Evolutionary conservation across 2,329 filamentous ascomycete genomes (phyloP), one percentile per base, ranked within the genome.

Genomic region (Domatiomyces globalis): DNA sequence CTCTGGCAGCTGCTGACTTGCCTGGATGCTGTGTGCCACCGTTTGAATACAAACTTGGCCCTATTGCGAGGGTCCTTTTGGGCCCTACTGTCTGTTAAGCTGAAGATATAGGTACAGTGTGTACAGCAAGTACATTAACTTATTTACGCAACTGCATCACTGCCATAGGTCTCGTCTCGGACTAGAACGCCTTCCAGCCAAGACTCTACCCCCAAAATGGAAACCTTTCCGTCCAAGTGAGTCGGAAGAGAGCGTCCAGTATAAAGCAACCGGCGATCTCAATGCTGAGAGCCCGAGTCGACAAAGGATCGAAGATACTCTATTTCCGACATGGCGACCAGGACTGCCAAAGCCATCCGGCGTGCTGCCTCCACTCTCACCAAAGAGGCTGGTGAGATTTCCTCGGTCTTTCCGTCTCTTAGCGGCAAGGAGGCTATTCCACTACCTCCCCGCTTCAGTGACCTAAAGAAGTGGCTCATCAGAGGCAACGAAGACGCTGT

Each of bases 391-490:
- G 69, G 70, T 27, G 71, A 73, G 56, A 73, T 73, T 50, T 72
- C 69, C 3, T 71, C 69, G 9, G 69, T 73, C n/a, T 73, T 73
- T 51, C 69, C 69, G 1, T 71, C 69, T 53, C 62, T 73, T 49
- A 69, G 69, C 1, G 70, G 69, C 51, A 69, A 69, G 50, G 62
- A 68, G 47, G 63, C 67, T 1, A 63, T 69, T 48, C 67, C 70
- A 12, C 61, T 73, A 15, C 68, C 70, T 2, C 50, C 64, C 29
- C 65, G 71, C 5, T 73, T 72, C 47, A 61, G 61, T 36, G 64
- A 69, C 10, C 55, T 73, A 25, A 73, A 73, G 51, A 53, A 56
- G 25, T 52, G 53, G 1, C 50, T 71, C 1, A 70, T 71, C 36
- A 53, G 63, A 22, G 66, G 64, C 44, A 68, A 72, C 56, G 67